Conservation (phyloP, 768 basidiomycete genomes). For the Pholiota conissans region DNA sequence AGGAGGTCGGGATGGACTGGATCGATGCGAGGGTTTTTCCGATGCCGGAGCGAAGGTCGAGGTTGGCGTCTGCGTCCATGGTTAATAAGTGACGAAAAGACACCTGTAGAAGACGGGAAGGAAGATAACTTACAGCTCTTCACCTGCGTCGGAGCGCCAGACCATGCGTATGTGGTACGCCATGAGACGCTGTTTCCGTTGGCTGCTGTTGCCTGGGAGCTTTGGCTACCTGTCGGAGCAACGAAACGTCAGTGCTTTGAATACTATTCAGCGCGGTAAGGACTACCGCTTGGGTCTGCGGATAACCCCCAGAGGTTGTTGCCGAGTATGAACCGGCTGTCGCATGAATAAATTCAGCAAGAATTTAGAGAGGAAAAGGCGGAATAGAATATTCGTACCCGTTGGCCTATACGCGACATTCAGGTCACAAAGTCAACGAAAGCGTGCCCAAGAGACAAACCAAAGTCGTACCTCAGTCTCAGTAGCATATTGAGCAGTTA, state of each 20-base stretch:
- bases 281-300: conserved; percentile 25
- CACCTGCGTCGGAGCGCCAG: conserved; percentile 26
- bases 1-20: conserved; percentile 30
- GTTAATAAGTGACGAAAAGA: neutral
- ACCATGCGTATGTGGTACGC: conserved; percentile 34
- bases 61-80: conserved; percentile 26
- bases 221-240: conserved; percentile 21
- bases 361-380: too few species aligned
- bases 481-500: conserved; percentile 27
- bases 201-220: conserved; percentile 26
- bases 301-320: conserved; percentile 34
- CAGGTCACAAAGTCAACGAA: neutral
- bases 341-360: too few species aligned
- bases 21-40: conserved; percentile 28
- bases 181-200: conserved; percentile 28
- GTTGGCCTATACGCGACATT: neutral
- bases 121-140: conserved; percentile 32
- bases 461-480: conserved; percentile 27
- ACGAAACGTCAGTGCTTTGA: neutral
- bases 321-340: conserved; percentile 26
- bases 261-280: neutral
- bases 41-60: conserved; percentile 29
- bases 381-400: conserved; percentile 11
- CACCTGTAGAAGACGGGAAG: too few species aligned
- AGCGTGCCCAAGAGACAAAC: too few species aligned